These are phyloP conservation scores for Colletotrichum liaoningense DNA, from an alignment of 2,329 filamentous ascomycete species.

Conservation along the genomic window DNA sequence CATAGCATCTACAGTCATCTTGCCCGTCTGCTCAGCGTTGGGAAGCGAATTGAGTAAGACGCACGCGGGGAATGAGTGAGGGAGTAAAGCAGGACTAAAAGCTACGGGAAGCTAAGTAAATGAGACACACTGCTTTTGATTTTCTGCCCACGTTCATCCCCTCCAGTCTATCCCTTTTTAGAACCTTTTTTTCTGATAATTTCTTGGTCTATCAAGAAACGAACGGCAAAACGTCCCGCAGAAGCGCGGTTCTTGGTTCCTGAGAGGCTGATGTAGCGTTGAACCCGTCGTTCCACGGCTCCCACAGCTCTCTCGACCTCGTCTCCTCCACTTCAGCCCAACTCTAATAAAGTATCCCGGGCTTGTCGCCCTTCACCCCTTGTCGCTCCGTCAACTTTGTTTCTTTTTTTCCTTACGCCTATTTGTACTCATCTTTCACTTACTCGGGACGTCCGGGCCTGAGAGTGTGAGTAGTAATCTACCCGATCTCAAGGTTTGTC, in stretches of 20 bases:
- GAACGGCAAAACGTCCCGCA: background rate
- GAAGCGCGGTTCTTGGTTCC: background rate
- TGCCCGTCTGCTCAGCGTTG: background rate
- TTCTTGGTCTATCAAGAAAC: background rate
- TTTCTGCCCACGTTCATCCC: background rate
- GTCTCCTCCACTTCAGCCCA: background rate
- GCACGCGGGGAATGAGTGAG: conserved; percentile 4
- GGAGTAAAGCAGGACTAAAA: background rate
- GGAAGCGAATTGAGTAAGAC: background rate
- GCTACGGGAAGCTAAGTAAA: background rate
- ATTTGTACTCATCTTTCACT: too few species aligned
- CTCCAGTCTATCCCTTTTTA: background rate
- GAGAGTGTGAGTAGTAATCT: background rate
- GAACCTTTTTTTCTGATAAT: background rate
- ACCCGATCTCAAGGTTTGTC: background rate
- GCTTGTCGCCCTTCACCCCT: background rate
- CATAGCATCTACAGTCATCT: background rate
- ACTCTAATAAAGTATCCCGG: conserved; percentile 1
- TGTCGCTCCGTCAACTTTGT: background rate
- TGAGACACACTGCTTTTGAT: background rate
- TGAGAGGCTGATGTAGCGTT: background rate
- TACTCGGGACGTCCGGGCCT: background rate
- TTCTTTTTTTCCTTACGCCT: background rate
- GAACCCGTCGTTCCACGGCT: background rate
- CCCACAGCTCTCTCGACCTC: background rate